Evolutionary conservation across 2,329 filamentous ascomycete genomes (phyloP).

Genomic region (Trichoderma arundinaceum): DNA sequence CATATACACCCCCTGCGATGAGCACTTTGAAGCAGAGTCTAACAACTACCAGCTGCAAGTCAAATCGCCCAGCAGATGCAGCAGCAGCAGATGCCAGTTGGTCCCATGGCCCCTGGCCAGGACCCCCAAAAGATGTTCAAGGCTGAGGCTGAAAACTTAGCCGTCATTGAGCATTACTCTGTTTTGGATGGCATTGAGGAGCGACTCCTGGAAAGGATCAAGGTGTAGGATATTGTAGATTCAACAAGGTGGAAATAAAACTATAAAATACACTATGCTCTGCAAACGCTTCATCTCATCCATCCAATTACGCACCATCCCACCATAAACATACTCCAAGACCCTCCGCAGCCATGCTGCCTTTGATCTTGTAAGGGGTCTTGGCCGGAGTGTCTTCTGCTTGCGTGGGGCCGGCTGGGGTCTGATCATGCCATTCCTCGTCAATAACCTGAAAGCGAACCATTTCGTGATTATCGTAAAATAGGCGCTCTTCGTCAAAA

Average conservation of each 20-base stretch:
- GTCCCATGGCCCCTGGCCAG: conserved; percentile 79
- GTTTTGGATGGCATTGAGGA: conserved; percentile 88
- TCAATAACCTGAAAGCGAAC: conserved; percentile 85
- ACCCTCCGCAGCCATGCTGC: conserved; percentile 67
- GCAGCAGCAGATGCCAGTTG: conserved; percentile 57
- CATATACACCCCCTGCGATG: neutral
- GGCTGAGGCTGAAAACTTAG: conserved; percentile 91
- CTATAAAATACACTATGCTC: conserved; percentile 36
- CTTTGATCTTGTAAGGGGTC: conserved; percentile 73
- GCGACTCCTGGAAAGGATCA: conserved; percentile 69
- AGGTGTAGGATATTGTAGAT: conserved; percentile 42
- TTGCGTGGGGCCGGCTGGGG: conserved; percentile 69
- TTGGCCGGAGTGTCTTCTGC: conserved; percentile 66
- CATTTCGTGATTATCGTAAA: conserved; percentile 87
- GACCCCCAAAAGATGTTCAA: conserved; percentile 96
- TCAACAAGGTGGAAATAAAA: conserved; percentile 32
- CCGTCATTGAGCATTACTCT: conserved; percentile 92
- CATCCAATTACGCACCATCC: conserved; percentile 48
- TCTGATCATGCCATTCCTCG: conserved; percentile 91
- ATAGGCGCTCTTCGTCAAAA: conserved; percentile 74
- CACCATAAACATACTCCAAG: conserved; percentile 70
- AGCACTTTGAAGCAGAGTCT: neutral
- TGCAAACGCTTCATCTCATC: conserved; percentile 35
- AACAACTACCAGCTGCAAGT: conserved; percentile 70
- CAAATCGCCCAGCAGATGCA: conserved; percentile 92